These are phyloP conservation scores for Fusarium subtropicale DNA, from an alignment of 2,329 filamentous ascomycete genomes.

Conservation along the genomic window DNA sequence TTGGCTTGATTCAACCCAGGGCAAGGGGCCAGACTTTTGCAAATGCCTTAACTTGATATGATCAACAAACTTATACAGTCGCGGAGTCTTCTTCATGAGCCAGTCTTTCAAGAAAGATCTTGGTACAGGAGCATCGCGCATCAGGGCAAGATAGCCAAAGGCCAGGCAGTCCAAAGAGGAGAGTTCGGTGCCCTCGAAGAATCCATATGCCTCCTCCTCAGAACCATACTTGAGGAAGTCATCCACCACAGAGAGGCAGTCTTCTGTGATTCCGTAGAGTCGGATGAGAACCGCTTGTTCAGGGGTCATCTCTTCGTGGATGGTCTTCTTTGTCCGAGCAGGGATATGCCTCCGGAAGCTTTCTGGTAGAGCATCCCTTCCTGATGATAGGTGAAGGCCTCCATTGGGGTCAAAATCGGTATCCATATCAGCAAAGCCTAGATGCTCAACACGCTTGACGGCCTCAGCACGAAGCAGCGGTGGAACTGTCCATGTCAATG, in stretches of 20 bases:
- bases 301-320: constrained; percentile 73
- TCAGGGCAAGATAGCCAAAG: constrained; percentile 82
- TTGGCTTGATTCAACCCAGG: constrained; percentile 44
- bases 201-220: constrained; percentile 47
- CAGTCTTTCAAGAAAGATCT: constrained; percentile 57
- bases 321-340: constrained; percentile 63
- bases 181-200: constrained; percentile 45
- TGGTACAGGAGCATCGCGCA: constrained; percentile 66
- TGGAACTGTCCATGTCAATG: constrained; percentile 88
- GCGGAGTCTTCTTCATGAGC: constrained; percentile 50
- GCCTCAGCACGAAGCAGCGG: constrained; percentile 77
- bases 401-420: constrained; percentile 62
- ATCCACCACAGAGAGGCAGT: constrained; percentile 78
- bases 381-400: constrained; percentile 52
- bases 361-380: constrained; percentile 55
- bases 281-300: constrained; percentile 80
- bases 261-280: constrained; percentile 76
- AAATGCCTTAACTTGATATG: constrained; percentile 45
- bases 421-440: constrained; percentile 76
- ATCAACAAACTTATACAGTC: constrained; percentile 50
- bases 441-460: constrained; percentile 74
- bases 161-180: constrained; percentile 78
- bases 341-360: constrained; percentile 56
- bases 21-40: constrained; percentile 40
- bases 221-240: constrained; percentile 57